Base-by-base conservation (phyloP, 1,284 basidiomycete species). In the Cutaneotrichosporon mucoides region DNA sequence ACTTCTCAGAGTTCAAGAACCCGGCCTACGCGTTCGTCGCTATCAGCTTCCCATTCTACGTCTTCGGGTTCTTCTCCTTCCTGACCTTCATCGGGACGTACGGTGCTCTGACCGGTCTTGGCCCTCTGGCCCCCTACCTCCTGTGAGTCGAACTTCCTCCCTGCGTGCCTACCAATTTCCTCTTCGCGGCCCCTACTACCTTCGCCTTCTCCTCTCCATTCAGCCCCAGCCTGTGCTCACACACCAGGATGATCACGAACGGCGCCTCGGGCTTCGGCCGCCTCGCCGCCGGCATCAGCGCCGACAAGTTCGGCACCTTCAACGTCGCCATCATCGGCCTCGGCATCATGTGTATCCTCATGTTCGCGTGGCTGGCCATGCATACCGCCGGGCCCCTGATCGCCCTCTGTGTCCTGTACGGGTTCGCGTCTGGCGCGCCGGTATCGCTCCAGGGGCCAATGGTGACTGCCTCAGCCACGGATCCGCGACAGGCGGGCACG, bases 71-170 rank as follows among this genome's bases (percentile, higher is more conserved):
- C 65, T 72, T 72, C 58, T 59, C 60, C 37, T 69, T 71, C 53
- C 61, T 71, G 10, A 66, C 63, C 13, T 76, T 70, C 50, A 71
- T 73, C 53, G 73, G 73, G 1, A 71, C 69, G 8, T 76, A 68
- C 56, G 72, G 70, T 2, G 36, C 59, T 0, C 51, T 72, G 16
- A 59, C 56, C 1, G 71, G 72, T 8, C 58, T 71, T 34, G 66
- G 67, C 11, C 53, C 60, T 7, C 59, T 70, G n/a, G 68, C 67
- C 4, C 69, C 71, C 11, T 76, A 74, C 60, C 63, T 76, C 43
- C 62, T 76, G 48, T 49, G n/a, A 2, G 47, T 49, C n/a, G n/a
- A n/a, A n/a, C n/a, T n/a, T n/a, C n/a, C n/a, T n/a, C n/a, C n/a
- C n/a, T n/a, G n/a, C n/a, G n/a, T n/a, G n/a, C n/a, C n/a, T n/a